phyloP scores from a whole-genome alignment of 2,329 filamentous ascomycete genomes.

The Aspergillus sergii region DNA sequence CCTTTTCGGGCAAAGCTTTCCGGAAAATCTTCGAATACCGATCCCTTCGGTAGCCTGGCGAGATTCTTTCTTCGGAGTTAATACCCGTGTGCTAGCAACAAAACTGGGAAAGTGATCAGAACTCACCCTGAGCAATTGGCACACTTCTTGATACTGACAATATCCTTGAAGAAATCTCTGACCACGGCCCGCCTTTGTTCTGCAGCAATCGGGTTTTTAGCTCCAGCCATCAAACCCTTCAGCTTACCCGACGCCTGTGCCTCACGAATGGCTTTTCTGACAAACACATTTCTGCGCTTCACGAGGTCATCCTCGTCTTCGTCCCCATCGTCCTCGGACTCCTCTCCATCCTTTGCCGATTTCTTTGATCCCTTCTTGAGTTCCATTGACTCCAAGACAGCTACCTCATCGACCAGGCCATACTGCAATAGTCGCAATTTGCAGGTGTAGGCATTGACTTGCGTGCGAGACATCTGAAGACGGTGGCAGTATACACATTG shows the following conservation, averaged over 20 bases:
- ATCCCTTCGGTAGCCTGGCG: constrained; percentile 84
- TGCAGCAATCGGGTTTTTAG: constrained; percentile 81
- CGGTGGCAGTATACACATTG: constrained; percentile 90
- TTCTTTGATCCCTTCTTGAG: constrained; percentile 47
- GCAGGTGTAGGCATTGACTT: constrained; percentile 78
- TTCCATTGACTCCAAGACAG: constrained; percentile 57
- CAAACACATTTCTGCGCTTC: constrained; percentile 65
- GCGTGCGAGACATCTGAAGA: constrained; percentile 75
- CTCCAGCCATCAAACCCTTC: constrained; percentile 48
- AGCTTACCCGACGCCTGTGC: constrained; percentile 53
- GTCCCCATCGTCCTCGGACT: constrained; percentile 65
- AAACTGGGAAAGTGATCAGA: constrained; percentile 2
- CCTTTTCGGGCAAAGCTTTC: constrained; percentile 73
- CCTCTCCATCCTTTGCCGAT: constrained; percentile 54
- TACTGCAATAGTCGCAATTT: constrained; percentile 84
- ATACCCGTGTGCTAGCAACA: constrained; percentile 12
- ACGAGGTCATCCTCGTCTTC: constrained; percentile 55
- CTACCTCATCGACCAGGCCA: constrained; percentile 73
- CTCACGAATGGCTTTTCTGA: constrained; percentile 69
- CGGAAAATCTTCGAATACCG: constrained; percentile 92
- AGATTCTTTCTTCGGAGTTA: constrained; percentile 59
- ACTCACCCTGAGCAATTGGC: constrained; percentile 60
- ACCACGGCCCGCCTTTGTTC: constrained; percentile 76
- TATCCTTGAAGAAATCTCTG: constrained; percentile 77
- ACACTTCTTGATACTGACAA: constrained; percentile 72